These are phyloP conservation scores for Penicillium sclerotiorum DNA, from an alignment of 2,329 filamentous ascomycete species.

Conservation along the genomic window DNA sequence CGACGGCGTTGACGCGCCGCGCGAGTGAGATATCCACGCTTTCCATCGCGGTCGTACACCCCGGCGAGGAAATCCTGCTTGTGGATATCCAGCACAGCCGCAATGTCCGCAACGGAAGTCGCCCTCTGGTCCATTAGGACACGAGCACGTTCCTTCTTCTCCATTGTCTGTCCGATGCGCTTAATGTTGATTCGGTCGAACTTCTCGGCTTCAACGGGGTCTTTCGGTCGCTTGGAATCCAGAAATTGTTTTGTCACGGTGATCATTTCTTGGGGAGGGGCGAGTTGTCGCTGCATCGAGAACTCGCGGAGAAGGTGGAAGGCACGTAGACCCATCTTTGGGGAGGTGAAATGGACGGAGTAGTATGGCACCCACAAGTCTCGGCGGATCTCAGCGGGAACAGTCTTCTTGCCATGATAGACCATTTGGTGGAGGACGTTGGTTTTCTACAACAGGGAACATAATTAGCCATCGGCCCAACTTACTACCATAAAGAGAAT, in stretches of 20 bases:
- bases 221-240: constrained; percentile 40
- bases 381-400: constrained; percentile 60
- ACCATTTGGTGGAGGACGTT: constrained; percentile 60
- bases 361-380: constrained; percentile 66
- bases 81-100: constrained; percentile 57
- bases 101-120: constrained; percentile 63
- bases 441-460: constrained; percentile 45
- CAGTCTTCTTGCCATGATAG: constrained; percentile 66
- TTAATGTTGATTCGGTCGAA: constrained; percentile 44
- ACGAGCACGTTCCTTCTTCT: constrained; percentile 54
- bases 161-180: constrained; percentile 47
- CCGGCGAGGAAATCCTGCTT: constrained; percentile 39
- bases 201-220: constrained; percentile 43
- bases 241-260: constrained; percentile 49
- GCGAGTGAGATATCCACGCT: constrained; percentile 35
- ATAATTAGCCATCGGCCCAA: constrained; percentile 10
- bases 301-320: constrained; percentile 64
- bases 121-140: constrained; percentile 66
- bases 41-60: constrained; percentile 29
- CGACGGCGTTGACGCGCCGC: constrained; percentile 34
- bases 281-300: constrained; percentile 59
- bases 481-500: no score
- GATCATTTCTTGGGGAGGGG: constrained; percentile 50
- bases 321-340: constrained; percentile 55
- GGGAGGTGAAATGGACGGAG: constrained; percentile 57